A percentile compares a stretch with the other conserved stretches of the same genome.
Conservation (phyloP, 768 basidiomycete species). For the Podaxis pistillaris region DNA sequence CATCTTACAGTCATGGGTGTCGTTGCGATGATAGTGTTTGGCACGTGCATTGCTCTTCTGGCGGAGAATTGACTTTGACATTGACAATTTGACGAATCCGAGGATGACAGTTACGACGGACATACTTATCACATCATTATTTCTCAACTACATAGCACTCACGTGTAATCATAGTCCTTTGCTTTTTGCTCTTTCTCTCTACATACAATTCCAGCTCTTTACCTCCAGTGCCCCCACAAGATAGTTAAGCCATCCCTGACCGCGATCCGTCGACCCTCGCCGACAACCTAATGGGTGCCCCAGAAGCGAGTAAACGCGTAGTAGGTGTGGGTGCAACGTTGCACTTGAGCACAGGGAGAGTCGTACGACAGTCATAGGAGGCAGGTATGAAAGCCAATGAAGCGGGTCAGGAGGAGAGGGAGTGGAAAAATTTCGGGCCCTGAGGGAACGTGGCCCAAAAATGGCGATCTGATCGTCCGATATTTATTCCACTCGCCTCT, state of each 20-base stretch:
- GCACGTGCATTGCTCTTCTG: constrained; percentile 51
- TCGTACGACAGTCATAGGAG: constrained; percentile 5
- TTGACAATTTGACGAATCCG: not conserved
- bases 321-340: not conserved
- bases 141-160: not conserved
- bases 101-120: not conserved
- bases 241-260: not conserved
- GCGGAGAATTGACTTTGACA: constrained; percentile 27
- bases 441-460: constrained; percentile 26
- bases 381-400: constrained; percentile 1
- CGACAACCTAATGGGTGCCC: not conserved
- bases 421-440: constrained; percentile 13
- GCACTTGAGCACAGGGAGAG: not conserved
- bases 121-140: too few species aligned
- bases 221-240: not conserved
- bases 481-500: constrained; percentile 23
- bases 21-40: constrained; percentile 47
- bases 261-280: not conserved
- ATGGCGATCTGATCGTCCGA: constrained; percentile 18
- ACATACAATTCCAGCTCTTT: not conserved
- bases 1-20: constrained; percentile 52
- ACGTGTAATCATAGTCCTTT: not conserved
- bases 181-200: not conserved
- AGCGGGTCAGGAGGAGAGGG: not conserved
- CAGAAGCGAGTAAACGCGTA: not conserved